These are phyloP conservation scores for Paraleonurus japonicus DNA, from an alignment of 257 asterid genomes.

Conservation along the genomic window DNA sequence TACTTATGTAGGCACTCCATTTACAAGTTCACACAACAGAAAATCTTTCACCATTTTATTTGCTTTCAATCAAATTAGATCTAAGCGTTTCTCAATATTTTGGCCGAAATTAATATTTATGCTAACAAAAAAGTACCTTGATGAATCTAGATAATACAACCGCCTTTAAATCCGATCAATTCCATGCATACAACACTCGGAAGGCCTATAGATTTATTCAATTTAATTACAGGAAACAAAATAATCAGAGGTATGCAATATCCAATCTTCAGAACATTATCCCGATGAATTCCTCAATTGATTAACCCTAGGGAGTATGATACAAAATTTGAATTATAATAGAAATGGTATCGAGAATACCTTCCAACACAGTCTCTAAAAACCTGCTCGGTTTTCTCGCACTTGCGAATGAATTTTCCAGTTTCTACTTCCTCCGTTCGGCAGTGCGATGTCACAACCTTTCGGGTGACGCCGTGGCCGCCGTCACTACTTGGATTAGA, in stretches of 20 bases:
- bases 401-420: slow-evolving; percentile 77
- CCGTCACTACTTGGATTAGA: slow-evolving; percentile 17
- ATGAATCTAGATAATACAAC: neutral
- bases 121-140: neutral
- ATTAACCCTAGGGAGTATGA: slow-evolving; percentile 4
- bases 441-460: slow-evolving; percentile 66
- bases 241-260: neutral
- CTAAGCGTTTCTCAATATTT: neutral
- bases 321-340: neutral
- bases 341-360: slow-evolving; percentile 31
- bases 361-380: slow-evolving; percentile 78
- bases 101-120: neutral
- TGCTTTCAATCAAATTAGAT: neutral
- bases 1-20: neutral
- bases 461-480: slow-evolving; percentile 54
- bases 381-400: slow-evolving; percentile 71
- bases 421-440: slow-evolving; percentile 79
- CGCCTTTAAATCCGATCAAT: neutral
- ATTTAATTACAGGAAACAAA: neutral
- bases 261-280: neutral
- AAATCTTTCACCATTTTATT: neutral
- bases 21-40: neutral
- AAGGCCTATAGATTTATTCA: no score
- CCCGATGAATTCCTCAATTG: neutral
- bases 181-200: neutral